Percentiles rank a stretch among this genome's conserved stretches.
Conservation (phyloP, 192 early-diverging fungal species). For the Linnemannia exigua region DNA sequence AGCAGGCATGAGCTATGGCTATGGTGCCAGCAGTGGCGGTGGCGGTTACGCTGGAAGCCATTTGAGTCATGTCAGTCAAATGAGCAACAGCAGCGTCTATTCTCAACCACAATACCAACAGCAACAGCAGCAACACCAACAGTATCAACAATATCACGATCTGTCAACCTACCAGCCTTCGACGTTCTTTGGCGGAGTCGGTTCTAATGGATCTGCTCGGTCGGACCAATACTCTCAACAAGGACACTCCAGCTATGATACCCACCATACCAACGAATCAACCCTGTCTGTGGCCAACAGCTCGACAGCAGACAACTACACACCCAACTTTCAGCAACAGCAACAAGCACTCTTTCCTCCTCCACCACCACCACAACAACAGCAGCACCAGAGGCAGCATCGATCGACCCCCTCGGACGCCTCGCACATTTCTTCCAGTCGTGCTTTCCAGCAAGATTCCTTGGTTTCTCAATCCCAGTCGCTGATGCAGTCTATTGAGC, state of each 20-base stretch:
- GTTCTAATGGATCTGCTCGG: slow-evolving; percentile 8
- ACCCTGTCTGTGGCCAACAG: neutral
- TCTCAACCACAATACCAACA: neutral
- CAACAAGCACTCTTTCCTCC: neutral
- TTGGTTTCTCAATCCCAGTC: neutral
- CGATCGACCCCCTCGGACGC: slow-evolving; percentile 15
- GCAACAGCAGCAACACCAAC: slow-evolving; percentile 21
- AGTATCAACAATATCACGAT: slow-evolving; percentile 17
- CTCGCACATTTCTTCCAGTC: slow-evolving; percentile 13
- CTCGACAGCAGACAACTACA: neutral
- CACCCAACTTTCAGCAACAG: slow-evolving; percentile 7
- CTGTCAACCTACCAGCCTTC: slow-evolving; percentile 13
- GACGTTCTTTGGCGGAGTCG: neutral
- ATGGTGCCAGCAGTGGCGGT: neutral
- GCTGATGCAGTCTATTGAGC: slow-evolving; percentile 28
- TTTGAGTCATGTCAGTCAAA: slow-evolving; percentile 31
- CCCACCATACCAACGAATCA: neutral
- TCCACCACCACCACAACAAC: neutral
- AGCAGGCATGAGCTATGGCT: neutral
- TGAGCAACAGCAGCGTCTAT: slow-evolving; percentile 20
- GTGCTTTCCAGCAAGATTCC: slow-evolving; percentile 13
- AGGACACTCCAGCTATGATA: neutral
- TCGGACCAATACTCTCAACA: slow-evolving; percentile 7
- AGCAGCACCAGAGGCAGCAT: slow-evolving; percentile 24
- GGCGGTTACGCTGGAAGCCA: slow-evolving; percentile 10